These are phyloP conservation scores for Plantago elongata DNA, from an alignment of 257 asterid genomes.

Conservation along the genomic window DNA sequence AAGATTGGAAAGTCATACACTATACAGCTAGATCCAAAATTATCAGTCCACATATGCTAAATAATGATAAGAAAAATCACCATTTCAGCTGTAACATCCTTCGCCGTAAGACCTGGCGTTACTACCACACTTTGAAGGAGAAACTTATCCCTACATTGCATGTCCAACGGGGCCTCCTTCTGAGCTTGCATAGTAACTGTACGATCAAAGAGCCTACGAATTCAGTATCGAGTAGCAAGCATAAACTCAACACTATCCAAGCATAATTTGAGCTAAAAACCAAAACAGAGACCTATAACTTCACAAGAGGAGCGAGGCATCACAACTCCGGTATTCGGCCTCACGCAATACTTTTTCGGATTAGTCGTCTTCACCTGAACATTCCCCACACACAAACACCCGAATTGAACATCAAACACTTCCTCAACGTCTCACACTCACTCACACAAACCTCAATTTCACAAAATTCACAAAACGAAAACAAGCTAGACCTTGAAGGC, in stretches of 20 bases:
- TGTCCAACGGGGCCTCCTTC: conserved; percentile 70
- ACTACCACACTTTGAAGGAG: conserved; percentile 76
- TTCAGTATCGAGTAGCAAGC: not conserved
- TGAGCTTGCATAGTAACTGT: conserved; percentile 59
- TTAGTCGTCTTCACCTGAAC: conserved; percentile 52
- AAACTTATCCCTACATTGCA: conserved; percentile 90
- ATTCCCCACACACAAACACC: not conserved
- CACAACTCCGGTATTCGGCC: conserved; percentile 72
- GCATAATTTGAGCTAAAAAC: conserved; percentile 14
- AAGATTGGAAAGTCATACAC: not conserved
- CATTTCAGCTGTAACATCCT: conserved; percentile 68
- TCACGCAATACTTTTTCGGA: conserved; percentile 78
- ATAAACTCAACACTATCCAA: conserved; percentile 11
- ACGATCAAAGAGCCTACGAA: not conserved
- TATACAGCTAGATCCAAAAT: not conserved
- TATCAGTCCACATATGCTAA: not conserved
- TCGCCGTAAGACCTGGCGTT: conserved; percentile 34
- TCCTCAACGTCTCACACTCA: not conserved
- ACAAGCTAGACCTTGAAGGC: conserved; percentile 61
- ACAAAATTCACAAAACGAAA: not conserved
- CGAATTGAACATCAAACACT: not conserved
- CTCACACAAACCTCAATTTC: not conserved
- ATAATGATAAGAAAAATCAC: conserved; percentile 23
- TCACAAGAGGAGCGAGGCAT: conserved; percentile 64
- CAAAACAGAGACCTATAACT: conserved; percentile 27